These are phyloP conservation scores for Clavariopsis aquatica DNA, from an alignment of 495 filamentous ascomycete species.

Conservation along the genomic window DNA sequence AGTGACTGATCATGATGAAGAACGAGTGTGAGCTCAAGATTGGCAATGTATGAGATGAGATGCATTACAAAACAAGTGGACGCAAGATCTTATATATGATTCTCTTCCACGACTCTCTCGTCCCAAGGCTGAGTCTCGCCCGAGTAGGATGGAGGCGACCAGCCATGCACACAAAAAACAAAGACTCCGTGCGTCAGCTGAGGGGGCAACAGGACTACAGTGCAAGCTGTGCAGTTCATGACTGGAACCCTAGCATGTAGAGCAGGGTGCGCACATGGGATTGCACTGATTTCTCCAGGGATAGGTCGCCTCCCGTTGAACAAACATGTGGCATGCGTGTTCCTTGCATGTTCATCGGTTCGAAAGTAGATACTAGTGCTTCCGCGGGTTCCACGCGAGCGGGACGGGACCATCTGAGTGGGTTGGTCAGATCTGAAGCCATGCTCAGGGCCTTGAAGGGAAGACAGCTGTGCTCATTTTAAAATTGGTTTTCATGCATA, in stretches of 20 bases:
- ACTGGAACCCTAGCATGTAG: neutral
- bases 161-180: neutral
- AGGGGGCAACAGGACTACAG: conserved; percentile 1
- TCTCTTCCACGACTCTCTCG: neutral
- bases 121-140: neutral
- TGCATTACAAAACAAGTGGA: neutral
- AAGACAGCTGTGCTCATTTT: neutral
- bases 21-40: conserved; percentile 17
- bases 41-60: conserved; percentile 3
- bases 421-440: conserved; percentile 1
- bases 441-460: neutral
- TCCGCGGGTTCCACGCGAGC: neutral
- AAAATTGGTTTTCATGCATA: neutral
- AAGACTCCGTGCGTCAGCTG: neutral
- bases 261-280: neutral
- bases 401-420: neutral
- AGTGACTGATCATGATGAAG: conserved; percentile 29
- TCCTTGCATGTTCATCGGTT: neutral
- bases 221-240: conserved; percentile 10
- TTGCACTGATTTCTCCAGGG: neutral
- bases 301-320: neutral
- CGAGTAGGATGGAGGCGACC: neutral
- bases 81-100: conserved; percentile 8
- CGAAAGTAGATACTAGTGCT: neutral
- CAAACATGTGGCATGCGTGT: conserved; percentile 20